Evolutionary conservation across 108 stramenopile species (phyloP).

Genomic region (Cyclostephanos tholiformis): DNA sequence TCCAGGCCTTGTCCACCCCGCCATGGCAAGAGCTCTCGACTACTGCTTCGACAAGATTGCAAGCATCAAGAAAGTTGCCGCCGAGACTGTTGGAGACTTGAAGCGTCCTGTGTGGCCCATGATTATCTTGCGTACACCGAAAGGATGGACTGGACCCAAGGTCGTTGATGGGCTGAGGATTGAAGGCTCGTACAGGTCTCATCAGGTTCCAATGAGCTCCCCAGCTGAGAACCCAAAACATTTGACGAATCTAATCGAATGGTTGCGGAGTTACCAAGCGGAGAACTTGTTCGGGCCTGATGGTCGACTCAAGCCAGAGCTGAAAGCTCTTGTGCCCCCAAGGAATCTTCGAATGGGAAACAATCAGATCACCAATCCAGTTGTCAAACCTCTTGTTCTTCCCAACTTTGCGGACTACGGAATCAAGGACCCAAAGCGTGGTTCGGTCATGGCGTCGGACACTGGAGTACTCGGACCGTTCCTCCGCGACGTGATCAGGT

Average conservation of each 20-base stretch:
- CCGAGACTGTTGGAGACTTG: slow-evolving; percentile 3
- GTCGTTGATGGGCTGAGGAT: slow-evolving; percentile 27
- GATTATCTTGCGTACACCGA: slow-evolving; percentile 31
- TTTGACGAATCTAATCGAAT: slow-evolving; percentile 18
- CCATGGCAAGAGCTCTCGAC: slow-evolving; percentile 24
- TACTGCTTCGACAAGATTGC: slow-evolving; percentile 25
- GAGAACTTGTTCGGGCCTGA: slow-evolving; percentile 22
- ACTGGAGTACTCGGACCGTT: slow-evolving; percentile 15
- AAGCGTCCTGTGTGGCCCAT: slow-evolving; percentile 29
- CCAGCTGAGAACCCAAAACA: slow-evolving; percentile 19
- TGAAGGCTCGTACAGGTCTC: slow-evolving; percentile 26
- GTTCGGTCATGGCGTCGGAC: slow-evolving; percentile 26
- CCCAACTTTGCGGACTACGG: slow-evolving; percentile 25
- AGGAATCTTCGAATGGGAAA: slow-evolving; percentile 27
- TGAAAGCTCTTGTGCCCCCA: slow-evolving; percentile 29
- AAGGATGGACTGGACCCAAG: slow-evolving; percentile 36
- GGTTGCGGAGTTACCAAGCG: slow-evolving; percentile 22
- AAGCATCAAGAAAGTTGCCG: slow-evolving; percentile 20
- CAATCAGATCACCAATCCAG: slow-evolving; percentile 32
- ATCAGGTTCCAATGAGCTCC: slow-evolving; percentile 28
- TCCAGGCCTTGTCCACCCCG: slow-evolving; percentile 30
- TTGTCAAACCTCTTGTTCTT: slow-evolving; percentile 23
- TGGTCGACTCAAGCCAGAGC: slow-evolving; percentile 19
- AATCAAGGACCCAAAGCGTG: slow-evolving; percentile 20
- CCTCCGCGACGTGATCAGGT: slow-evolving; percentile 19